phyloP scores from a whole-genome alignment of 2,329 filamentous ascomycete genomes.

The Clarireedia hainanense region DNA sequence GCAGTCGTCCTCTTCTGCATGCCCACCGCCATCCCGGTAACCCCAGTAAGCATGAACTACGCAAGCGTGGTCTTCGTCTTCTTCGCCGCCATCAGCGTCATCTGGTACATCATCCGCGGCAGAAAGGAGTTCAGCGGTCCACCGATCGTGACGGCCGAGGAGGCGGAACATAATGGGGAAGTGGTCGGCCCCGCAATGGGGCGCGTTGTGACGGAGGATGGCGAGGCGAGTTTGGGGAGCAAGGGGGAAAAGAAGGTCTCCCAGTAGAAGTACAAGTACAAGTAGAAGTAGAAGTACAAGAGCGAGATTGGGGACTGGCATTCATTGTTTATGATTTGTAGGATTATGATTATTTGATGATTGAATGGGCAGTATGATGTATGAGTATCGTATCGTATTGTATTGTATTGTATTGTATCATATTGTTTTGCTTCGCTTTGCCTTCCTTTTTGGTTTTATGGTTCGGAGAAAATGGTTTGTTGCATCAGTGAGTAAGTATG shows the following conservation, averaged over 20 bases:
- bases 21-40: slow-evolving; percentile 54
- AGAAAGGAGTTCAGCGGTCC: slow-evolving; percentile 58
- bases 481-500: no score
- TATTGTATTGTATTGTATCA: no score
- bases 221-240: slow-evolving; percentile 5
- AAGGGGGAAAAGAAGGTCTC: slow-evolving; percentile 2
- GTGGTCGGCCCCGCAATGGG: slow-evolving; percentile 19
- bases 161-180: slow-evolving; percentile 21
- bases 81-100: slow-evolving; percentile 50
- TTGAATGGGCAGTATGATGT: neutral
- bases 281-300: no score
- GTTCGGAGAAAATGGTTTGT: no score
- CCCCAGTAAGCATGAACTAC: slow-evolving; percentile 55
- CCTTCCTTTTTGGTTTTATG: no score
- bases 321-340: neutral
- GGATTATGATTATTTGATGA: neutral
- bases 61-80: slow-evolving; percentile 58
- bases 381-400: no score
- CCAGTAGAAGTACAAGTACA: no score
- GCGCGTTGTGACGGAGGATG: slow-evolving; percentile 15
- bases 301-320: no score
- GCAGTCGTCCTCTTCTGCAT: slow-evolving; percentile 70
- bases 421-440: no score
- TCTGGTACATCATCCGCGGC: slow-evolving; percentile 57
- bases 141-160: slow-evolving; percentile 19